Evolutionary conservation across 805 yeast species (phyloP).

Genomic region (Wickerhamiella slavikovae): DNA sequence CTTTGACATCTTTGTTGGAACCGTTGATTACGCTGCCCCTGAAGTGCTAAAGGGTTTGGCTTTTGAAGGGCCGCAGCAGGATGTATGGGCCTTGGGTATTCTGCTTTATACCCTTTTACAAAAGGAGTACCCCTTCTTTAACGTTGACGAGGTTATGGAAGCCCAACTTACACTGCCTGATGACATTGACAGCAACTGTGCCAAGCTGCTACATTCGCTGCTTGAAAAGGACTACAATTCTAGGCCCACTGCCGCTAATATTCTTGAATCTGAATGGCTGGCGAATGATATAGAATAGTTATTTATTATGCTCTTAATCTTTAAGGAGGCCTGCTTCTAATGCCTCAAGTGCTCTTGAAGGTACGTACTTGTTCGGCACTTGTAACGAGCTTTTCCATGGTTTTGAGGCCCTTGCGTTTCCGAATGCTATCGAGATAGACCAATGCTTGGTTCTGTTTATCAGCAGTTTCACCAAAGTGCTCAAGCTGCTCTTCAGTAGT

Average conservation of each 20-base stretch:
- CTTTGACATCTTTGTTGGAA: slow-evolving; percentile 92
- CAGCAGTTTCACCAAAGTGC: slow-evolving; percentile 81
- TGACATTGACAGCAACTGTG: slow-evolving; percentile 37
- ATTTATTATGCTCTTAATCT: background rate
- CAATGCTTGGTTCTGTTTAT: slow-evolving; percentile 77
- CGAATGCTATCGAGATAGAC: slow-evolving; percentile 67
- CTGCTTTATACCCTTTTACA: slow-evolving; percentile 72
- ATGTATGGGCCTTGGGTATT: slow-evolving; percentile 93
- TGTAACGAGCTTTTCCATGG: slow-evolving; percentile 75
- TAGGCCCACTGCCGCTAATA: slow-evolving; percentile 58
- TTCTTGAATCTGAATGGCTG: slow-evolving; percentile 29
- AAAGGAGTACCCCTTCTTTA: slow-evolving; percentile 89
- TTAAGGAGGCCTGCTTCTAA: background rate
- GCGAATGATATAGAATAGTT: background rate
- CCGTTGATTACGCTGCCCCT: slow-evolving; percentile 94
- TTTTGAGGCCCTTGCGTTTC: slow-evolving; percentile 69
- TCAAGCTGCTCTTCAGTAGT: slow-evolving; percentile 92
- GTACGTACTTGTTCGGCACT: slow-evolving; percentile 73
- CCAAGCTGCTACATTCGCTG: slow-evolving; percentile 39
- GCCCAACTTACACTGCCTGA: slow-evolving; percentile 53
- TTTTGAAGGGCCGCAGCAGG: slow-evolving; percentile 86
- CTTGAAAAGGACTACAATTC: slow-evolving; percentile 42
- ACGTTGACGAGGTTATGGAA: slow-evolving; percentile 87
- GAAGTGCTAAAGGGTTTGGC: slow-evolving; percentile 79
- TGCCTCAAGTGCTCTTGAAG: background rate